These are phyloP conservation scores for Murraya paniculata DNA, from an alignment of 345 rosid species.

Conservation along the genomic window DNA sequence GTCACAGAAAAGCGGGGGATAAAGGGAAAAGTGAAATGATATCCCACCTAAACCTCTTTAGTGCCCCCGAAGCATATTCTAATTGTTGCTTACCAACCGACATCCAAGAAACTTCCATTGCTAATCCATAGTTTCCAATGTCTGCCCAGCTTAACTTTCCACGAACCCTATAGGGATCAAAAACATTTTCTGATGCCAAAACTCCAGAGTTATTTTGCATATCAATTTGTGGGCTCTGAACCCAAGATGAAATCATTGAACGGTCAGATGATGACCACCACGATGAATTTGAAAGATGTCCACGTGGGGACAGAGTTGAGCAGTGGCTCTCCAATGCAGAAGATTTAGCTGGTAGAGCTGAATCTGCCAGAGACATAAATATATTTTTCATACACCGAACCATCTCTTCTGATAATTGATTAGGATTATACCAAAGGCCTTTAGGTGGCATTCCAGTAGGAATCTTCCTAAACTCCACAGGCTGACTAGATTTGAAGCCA, in stretches of 20 bases:
- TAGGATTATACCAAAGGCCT: slow-evolving; percentile 80
- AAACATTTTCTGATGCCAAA: slow-evolving; percentile 52
- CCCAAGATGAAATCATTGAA: slow-evolving; percentile 70
- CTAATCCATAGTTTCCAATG: slow-evolving; percentile 63
- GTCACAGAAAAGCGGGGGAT: not conserved
- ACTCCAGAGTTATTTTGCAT: slow-evolving; percentile 45
- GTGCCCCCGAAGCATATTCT: slow-evolving; percentile 91
- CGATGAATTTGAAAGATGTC: slow-evolving; percentile 72
- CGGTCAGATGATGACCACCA: slow-evolving; percentile 83
- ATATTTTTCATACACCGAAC: slow-evolving; percentile 89
- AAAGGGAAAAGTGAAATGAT: not conserved
- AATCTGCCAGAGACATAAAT: slow-evolving; percentile 77
- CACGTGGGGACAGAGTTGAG: slow-evolving; percentile 75
- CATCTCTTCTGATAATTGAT: slow-evolving; percentile 82
- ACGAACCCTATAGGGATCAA: slow-evolving; percentile 78
- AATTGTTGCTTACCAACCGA: slow-evolving; percentile 93
- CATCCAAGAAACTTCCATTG: slow-evolving; percentile 92
- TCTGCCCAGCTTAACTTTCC: slow-evolving; percentile 89
- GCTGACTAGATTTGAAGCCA: slow-evolving; percentile 23
- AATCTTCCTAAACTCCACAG: slow-evolving; percentile 36
- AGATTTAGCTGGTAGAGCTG: slow-evolving; percentile 58
- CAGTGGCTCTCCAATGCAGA: slow-evolving; percentile 49
- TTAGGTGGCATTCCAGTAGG: slow-evolving; percentile 52
- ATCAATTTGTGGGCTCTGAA: slow-evolving; percentile 72
- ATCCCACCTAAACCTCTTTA: slow-evolving; percentile 74